Conservation (phyloP, 108 stramenopile species). For the Cyclotella sp. region DNA sequence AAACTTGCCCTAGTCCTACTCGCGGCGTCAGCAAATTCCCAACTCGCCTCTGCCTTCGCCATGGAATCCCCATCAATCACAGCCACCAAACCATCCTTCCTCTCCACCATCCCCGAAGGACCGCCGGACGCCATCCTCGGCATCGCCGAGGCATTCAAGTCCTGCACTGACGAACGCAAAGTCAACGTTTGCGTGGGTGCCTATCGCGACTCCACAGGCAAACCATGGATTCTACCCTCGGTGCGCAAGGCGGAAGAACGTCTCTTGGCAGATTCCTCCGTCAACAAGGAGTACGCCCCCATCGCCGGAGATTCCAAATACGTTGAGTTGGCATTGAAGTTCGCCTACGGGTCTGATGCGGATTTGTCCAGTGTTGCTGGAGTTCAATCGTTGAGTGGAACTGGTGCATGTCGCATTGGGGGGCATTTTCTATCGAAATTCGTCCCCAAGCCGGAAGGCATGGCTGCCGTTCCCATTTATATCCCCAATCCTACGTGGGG, state of each 20-base stretch:
- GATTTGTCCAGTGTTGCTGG: constrained; percentile 80
- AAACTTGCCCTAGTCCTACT: background rate
- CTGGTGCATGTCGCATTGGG: constrained; percentile 95
- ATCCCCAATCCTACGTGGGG: constrained; percentile 97
- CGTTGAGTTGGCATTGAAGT: constrained; percentile 84
- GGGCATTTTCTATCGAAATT: constrained; percentile 90
- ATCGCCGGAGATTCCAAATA: constrained; percentile 92
- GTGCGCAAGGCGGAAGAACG: constrained; percentile 90
- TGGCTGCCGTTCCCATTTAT: constrained; percentile 68
- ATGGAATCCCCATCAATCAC: constrained; percentile 24
- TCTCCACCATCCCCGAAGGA: constrained; percentile 77
- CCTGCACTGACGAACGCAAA: constrained; percentile 80
- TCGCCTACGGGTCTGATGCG: constrained; percentile 91
- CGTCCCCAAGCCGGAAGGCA: constrained; percentile 44
- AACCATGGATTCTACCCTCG: constrained; percentile 93
- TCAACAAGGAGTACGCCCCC: constrained; percentile 96
- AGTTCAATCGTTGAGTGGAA: constrained; percentile 95
- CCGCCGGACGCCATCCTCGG: constrained; percentile 98
- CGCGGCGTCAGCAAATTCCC: background rate
- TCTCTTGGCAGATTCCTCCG: constrained; percentile 60
- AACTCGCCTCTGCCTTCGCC: constrained; percentile 14
- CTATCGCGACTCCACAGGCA: constrained; percentile 91
- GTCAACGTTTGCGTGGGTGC: constrained; percentile 96
- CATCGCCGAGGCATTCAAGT: constrained; percentile 94
- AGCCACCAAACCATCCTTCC: constrained; percentile 32